Evolutionary conservation across 2,329 filamentous ascomycete species (phyloP), one percentile per base, ranked within the genome.

Genomic region (Chaetoscypha palmicola): DNA sequence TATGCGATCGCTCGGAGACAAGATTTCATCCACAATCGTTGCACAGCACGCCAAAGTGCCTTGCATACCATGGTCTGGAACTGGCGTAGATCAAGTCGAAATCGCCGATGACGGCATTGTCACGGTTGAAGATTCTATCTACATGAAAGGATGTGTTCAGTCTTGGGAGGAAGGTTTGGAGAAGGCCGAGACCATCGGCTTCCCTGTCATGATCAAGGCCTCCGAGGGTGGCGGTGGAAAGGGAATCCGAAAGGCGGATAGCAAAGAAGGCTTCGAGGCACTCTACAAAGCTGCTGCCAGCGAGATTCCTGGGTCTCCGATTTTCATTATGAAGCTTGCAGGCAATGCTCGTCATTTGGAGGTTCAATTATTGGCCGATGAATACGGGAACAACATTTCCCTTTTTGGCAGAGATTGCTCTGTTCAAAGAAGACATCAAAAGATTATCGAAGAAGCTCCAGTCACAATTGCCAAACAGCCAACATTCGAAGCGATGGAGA

Each of bases 141-240:
- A 98, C 67, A 76, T 81, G 58, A 86, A 90, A 68, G 92, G 92
- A 51, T 98, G 92, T 66, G 92, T 94, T 37, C 79, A 79, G 62
- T 89, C 86, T 17, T 89, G 88, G 67, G 73, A 95, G 67, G 89
- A 98, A 68, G 92, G 91, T 68, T 77, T 98, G 39, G 71, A 78
- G 61, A 89, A 85, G 62, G 92, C 92, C 47, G 81, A 78, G 64
- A 77, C 87, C 62, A 98, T 98, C 65, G 92, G 92, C 55, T 98
- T 98, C 72, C 92, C 92, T 12, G 86, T 98, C 73, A 98, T 98
- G 92, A 88, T 98, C 66, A 98, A 98, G 75, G 92, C 92, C n/a
- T 97, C 92, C 2, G 92, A 98, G 73, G 92, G 92, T 70, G 92
- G 92, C 71, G 92, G 92, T 71, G 92, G 92, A 64, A 98, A 98